Conservation (phyloP, 495 filamentous ascomycete species). For the Hypoxylon cercidicola region DNA sequence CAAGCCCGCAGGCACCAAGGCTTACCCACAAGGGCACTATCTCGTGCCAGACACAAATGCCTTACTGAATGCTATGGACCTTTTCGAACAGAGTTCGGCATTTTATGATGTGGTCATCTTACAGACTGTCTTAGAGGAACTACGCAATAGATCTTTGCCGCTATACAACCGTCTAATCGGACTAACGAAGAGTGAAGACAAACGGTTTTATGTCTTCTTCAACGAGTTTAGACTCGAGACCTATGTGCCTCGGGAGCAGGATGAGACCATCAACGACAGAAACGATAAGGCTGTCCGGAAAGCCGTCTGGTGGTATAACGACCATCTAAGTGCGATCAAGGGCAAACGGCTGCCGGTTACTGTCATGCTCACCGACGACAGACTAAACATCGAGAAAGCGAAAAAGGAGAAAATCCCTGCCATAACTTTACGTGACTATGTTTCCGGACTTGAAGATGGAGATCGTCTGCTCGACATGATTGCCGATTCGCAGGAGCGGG, state of each 20-base stretch:
- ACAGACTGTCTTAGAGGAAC: slow-evolving; percentile 95
- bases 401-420: slow-evolving; percentile 76
- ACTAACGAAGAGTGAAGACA: slow-evolving; percentile 92
- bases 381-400: slow-evolving; percentile 84
- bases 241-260: slow-evolving; percentile 74
- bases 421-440: slow-evolving; percentile 78
- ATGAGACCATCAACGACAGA: slow-evolving; percentile 94
- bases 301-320: slow-evolving; percentile 88
- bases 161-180: slow-evolving; percentile 92
- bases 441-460: slow-evolving; percentile 82
- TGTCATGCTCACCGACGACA: slow-evolving; percentile 94
- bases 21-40: slow-evolving; percentile 89
- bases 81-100: slow-evolving; percentile 89
- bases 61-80: slow-evolving; percentile 92
- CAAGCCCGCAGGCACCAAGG: slow-evolving; percentile 81
- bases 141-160: slow-evolving; percentile 91
- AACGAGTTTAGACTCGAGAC: slow-evolving; percentile 97
- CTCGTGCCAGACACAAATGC: slow-evolving; percentile 97
- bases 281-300: slow-evolving; percentile 92
- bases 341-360: slow-evolving; percentile 74
- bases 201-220: slow-evolving; percentile 98
- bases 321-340: slow-evolving; percentile 75
- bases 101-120: slow-evolving; percentile 96
- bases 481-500: slow-evolving; percentile 74
- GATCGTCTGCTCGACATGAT: slow-evolving; percentile 95